These are phyloP conservation scores for Lactarius vividus DNA, from an alignment of 768 basidiomycete genomes.

Conservation along the genomic window DNA sequence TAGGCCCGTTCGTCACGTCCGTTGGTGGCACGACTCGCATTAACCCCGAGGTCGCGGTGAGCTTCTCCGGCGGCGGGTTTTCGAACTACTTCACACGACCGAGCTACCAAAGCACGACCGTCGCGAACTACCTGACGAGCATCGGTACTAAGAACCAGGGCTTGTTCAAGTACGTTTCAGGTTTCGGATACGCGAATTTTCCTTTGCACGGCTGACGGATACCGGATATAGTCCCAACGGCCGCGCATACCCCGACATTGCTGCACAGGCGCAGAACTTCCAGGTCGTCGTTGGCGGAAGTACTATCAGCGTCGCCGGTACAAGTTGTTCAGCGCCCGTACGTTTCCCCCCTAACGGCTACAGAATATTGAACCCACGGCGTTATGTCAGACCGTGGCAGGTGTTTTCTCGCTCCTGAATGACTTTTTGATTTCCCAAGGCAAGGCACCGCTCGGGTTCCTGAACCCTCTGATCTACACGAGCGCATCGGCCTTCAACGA, in stretches of 20 bases:
- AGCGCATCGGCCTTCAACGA: conserved; percentile 37
- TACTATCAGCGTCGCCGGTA: conserved; percentile 45
- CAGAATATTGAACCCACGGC: neutral
- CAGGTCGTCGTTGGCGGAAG: conserved; percentile 54
- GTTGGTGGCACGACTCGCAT: conserved; percentile 58
- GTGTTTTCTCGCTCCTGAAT: conserved; percentile 39
- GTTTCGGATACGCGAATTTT: conserved; percentile 4
- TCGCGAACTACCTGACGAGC: conserved; percentile 33
- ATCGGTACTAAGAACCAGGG: conserved; percentile 50
- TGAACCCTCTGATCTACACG: conserved; percentile 40
- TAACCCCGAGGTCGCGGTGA: conserved; percentile 57
- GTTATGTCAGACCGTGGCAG: conserved; percentile 31
- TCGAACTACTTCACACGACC: conserved; percentile 41
- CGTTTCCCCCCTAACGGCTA: neutral
- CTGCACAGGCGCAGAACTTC: conserved; percentile 49
- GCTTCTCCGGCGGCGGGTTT: conserved; percentile 71
- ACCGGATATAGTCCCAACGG: conserved; percentile 29
- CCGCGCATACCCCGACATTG: conserved; percentile 42
- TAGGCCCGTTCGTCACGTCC: conserved; percentile 58
- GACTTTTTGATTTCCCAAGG: conserved; percentile 37
- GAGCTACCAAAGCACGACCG: conserved; percentile 34
- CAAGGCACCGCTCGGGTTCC: conserved; percentile 39
- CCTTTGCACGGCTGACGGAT: conserved; percentile 1
- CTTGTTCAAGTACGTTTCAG: conserved; percentile 48
- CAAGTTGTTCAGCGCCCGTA: conserved; percentile 38